Conservation (phyloP, 1,284 basidiomycete species). For the Ustilago xerochloae region DNA sequence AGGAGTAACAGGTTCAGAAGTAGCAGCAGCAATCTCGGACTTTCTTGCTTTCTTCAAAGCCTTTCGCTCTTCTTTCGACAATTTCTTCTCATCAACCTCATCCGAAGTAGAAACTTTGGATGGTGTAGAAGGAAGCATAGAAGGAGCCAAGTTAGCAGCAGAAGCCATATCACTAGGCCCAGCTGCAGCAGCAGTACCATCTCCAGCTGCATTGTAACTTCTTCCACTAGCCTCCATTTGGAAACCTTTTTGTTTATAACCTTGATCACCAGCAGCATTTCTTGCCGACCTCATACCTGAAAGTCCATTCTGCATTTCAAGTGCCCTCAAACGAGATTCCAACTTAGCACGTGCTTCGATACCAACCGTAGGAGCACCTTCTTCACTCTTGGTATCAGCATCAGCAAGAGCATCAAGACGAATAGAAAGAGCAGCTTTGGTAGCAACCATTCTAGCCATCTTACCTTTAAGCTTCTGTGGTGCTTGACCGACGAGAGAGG, state of each 20-base stretch:
- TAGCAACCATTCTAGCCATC: slow-evolving; percentile 99
- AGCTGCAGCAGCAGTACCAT: slow-evolving; percentile 62
- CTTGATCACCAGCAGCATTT: slow-evolving; percentile 49
- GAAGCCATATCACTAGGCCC: slow-evolving; percentile 41
- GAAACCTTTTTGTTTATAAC: slow-evolving; percentile 66
- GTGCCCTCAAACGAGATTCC: slow-evolving; percentile 87
- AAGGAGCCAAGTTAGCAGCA: slow-evolving; percentile 36
- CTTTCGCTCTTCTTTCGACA: slow-evolving; percentile 57
- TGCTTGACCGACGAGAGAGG: slow-evolving; percentile 88
- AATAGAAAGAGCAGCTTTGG: slow-evolving; percentile 88
- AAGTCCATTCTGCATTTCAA: slow-evolving; percentile 73
- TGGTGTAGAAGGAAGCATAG: slow-evolving; percentile 72
- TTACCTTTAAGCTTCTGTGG: slow-evolving; percentile 99
- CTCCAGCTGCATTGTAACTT: slow-evolving; percentile 63
- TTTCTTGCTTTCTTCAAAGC: slow-evolving; percentile 55
- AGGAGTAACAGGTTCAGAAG: slow-evolving; percentile 40
- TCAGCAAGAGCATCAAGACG: slow-evolving; percentile 96
- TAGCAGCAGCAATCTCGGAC: slow-evolving; percentile 29
- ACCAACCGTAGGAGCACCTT: slow-evolving; percentile 82
- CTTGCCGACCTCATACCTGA: slow-evolving; percentile 50
- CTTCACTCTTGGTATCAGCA: slow-evolving; percentile 86
- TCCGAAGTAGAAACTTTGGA: slow-evolving; percentile 68
- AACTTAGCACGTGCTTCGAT: slow-evolving; percentile 93
- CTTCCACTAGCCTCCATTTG: slow-evolving; percentile 57
- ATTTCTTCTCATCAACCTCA: slow-evolving; percentile 51